These are phyloP conservation scores for Debaryomyces tyrocola DNA, from an alignment of 805 yeast species.

Conservation along the genomic window DNA sequence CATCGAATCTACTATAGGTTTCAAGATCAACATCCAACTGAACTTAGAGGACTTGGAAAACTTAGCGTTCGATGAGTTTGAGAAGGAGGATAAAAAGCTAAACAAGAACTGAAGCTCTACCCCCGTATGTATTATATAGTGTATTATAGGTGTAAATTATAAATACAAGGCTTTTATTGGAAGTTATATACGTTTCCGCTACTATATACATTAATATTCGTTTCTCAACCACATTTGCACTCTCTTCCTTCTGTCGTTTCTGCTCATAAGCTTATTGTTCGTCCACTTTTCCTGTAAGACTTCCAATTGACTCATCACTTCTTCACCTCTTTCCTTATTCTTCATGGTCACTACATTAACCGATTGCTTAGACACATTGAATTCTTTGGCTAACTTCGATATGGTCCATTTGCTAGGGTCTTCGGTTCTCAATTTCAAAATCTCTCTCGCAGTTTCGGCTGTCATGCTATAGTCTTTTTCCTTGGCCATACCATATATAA, in stretches of 20 bases:
- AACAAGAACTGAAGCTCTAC: not conserved
- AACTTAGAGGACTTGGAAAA: slow-evolving; percentile 60
- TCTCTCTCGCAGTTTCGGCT: slow-evolving; percentile 57
- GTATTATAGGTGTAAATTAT: slow-evolving; percentile 2
- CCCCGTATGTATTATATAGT: slow-evolving; percentile 1
- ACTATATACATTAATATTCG: slow-evolving; percentile 31
- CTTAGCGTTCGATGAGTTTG: slow-evolving; percentile 31
- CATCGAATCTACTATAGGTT: slow-evolving; percentile 59
- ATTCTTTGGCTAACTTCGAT: slow-evolving; percentile 59
- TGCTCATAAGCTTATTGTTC: slow-evolving; percentile 45
- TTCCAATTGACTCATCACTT: slow-evolving; percentile 48
- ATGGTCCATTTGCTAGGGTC: slow-evolving; percentile 69
- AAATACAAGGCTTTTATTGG: slow-evolving; percentile 1
- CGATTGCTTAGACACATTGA: slow-evolving; percentile 44
- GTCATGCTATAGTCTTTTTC: slow-evolving; percentile 55
- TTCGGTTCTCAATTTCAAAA: slow-evolving; percentile 50
- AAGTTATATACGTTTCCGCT: not conserved
- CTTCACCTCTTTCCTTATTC: slow-evolving; percentile 36
- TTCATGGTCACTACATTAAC: slow-evolving; percentile 46
- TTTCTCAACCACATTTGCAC: slow-evolving; percentile 63
- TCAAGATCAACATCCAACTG: slow-evolving; percentile 67
- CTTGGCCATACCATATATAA: slow-evolving; percentile 36
- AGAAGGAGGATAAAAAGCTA: slow-evolving; percentile 12
- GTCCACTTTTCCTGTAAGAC: slow-evolving; percentile 51
- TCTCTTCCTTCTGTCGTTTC: slow-evolving; percentile 59